These are phyloP conservation scores for Salvia miltiorrhiza DNA, from an alignment of 257 asterid species.

Conservation along the genomic window DNA sequence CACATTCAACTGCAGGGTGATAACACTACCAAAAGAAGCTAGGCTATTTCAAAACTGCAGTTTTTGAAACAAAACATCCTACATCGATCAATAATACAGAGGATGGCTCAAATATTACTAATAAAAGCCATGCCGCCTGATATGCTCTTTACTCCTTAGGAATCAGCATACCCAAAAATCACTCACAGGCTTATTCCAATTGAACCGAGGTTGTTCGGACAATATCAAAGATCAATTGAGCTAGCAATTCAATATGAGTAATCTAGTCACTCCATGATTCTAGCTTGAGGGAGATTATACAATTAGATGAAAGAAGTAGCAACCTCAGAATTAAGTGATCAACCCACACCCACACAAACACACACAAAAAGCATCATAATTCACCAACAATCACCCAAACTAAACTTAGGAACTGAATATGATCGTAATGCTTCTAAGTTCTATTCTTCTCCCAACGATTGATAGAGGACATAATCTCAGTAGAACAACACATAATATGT, in stretches of 20 bases:
- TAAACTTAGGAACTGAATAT: neutral
- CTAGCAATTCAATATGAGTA: neutral
- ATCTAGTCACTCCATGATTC: neutral
- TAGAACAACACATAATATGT: neutral
- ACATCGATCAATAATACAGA: neutral
- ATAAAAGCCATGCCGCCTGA: neutral
- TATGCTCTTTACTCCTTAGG: neutral
- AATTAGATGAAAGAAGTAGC: neutral
- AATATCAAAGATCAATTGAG: neutral
- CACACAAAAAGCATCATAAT: neutral
- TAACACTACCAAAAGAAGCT: neutral
- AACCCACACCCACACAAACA: neutral
- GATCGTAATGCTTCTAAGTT: neutral
- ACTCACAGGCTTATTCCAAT: neutral
- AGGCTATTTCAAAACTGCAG: neutral
- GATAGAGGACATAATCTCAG: neutral
- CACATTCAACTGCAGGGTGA: too few species aligned
- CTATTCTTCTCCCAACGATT: neutral
- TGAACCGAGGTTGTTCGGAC: neutral
- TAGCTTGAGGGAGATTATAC: neutral
- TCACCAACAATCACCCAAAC: neutral
- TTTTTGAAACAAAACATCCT: conserved; percentile 3
- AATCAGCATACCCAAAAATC: neutral
- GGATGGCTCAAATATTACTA: neutral
- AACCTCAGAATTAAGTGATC: neutral